These are phyloP conservation scores for Prunus padus DNA, from an alignment of 306 rosid genomes.

Conservation along the genomic window DNA sequence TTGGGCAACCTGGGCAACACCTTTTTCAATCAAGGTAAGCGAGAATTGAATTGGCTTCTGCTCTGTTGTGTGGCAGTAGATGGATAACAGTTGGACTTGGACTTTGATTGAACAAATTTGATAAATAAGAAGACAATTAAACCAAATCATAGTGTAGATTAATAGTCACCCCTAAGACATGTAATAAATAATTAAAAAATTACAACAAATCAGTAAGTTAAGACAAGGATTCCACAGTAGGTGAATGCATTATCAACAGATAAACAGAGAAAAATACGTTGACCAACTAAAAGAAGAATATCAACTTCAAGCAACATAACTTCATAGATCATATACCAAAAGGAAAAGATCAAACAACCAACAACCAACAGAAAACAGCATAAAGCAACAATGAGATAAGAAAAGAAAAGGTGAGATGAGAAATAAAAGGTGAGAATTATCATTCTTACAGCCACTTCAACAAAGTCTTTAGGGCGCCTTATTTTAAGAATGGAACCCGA, in stretches of 20 bases:
- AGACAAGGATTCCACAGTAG: neutral
- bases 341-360: slow-evolving; percentile 12
- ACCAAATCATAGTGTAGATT: neutral
- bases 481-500: slow-evolving; percentile 70
- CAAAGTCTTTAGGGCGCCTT: slow-evolving; percentile 87
- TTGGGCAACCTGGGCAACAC: too few species aligned
- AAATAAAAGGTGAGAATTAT: slow-evolving; percentile 31
- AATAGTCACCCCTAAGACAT: neutral
- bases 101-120: too few species aligned
- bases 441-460: slow-evolving; percentile 82
- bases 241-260: neutral
- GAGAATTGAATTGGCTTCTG: too few species aligned
- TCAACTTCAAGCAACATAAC: slow-evolving; percentile 3
- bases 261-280: neutral
- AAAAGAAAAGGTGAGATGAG: slow-evolving; percentile 13
- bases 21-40: too few species aligned
- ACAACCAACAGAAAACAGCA: neutral
- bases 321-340: slow-evolving; percentile 3
- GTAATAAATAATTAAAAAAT: neutral
- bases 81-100: too few species aligned
- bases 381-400: slow-evolving; percentile 8
- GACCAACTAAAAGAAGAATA: neutral
- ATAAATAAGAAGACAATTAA: too few species aligned
- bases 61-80: too few species aligned
- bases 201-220: neutral